Base-by-base conservation (phyloP, 345 rosid genomes). In the Salix koriyanagi region DNA sequence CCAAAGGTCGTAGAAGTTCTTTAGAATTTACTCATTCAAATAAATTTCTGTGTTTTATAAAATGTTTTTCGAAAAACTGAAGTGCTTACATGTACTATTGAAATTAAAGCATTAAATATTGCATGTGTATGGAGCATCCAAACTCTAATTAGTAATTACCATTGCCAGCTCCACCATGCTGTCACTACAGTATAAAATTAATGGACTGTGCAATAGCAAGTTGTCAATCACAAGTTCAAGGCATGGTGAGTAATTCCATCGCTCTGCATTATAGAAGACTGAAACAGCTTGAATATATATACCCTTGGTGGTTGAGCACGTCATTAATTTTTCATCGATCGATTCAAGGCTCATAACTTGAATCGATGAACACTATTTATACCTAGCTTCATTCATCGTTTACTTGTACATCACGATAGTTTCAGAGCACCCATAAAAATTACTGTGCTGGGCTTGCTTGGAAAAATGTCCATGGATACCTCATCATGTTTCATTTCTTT, bases 251-350 rank as follows among this genome's bases (percentile, higher is more conserved):
- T 25, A 42, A 5, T 36, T 13, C 28, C 6, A 11, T 6, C 7
- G 46, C 52, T 69, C 56, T 68, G 56, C 67, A 30, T n/a, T 23
- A n/a, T n/a, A 69, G 37, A 44, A 32, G 23, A 36, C 36, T 5
- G 70, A 32, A 83, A 58, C 77, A 58, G 65, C 72, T 44, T 36
- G 36, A 26, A 74, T 2, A 11, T 0, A 74, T 2, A 11, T 0
- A 61, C 32, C 4, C 16, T 41, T 21, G 80, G 70, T 16, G 75
- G 77, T 79, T 48, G 79, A 76, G 64, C 67, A 6, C 46, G 66
- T 80, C 86, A 81, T 86, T 83, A 86, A 86, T 85, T 62, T 46
- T 25, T 4, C 10, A 23, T 56, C 72, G 69, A 72, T 60, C 74
- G 66, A 34, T 34, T 34, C 37, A 65, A n/a, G 61, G 64, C 52